phyloP scores from a whole-genome alignment of 2,329 filamentous ascomycete species.

The Neocatenulostroma microsporum region DNA sequence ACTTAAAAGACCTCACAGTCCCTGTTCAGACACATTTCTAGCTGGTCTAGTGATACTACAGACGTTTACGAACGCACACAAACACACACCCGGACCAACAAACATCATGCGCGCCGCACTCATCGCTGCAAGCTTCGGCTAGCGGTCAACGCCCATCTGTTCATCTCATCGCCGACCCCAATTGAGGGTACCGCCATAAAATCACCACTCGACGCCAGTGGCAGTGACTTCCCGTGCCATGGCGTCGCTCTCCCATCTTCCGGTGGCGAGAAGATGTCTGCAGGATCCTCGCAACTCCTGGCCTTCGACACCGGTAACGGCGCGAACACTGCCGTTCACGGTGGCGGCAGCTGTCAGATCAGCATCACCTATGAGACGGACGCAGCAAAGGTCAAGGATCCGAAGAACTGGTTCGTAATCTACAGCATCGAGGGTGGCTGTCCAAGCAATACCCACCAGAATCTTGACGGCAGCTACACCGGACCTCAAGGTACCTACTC shows the following conservation, averaged over 20 bases:
- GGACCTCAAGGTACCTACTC: constrained; percentile 21
- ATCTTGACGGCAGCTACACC: constrained; percentile 36
- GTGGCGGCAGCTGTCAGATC: constrained; percentile 85
- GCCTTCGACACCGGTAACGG: constrained; percentile 46
- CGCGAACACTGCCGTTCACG: constrained; percentile 66
- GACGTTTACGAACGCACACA: constrained; percentile 2
- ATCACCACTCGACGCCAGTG: constrained; percentile 53
- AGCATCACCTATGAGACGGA: constrained; percentile 58
- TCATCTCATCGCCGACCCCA: constrained; percentile 61
- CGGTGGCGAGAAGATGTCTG: constrained; percentile 48
- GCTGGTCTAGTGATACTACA: constrained; percentile 3
- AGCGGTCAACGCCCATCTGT: constrained; percentile 65
- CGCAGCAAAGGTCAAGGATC: constrained; percentile 51
- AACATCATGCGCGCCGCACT: constrained; percentile 43
- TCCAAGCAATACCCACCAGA: constrained; percentile 62
- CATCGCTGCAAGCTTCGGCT: constrained; percentile 48
- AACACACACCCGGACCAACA: not conserved
- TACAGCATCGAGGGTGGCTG: constrained; percentile 82
- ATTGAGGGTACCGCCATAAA: constrained; percentile 48
- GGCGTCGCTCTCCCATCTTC: constrained; percentile 41
- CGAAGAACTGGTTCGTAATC: constrained; percentile 73
- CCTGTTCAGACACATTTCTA: not conserved
- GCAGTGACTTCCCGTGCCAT: constrained; percentile 79
- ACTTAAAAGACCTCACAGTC: not conserved
- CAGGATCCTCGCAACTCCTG: constrained; percentile 56